Evolutionary conservation across 176 grass and related monocot genomes (phyloP).

Genomic region (Raddia guianensis): DNA sequence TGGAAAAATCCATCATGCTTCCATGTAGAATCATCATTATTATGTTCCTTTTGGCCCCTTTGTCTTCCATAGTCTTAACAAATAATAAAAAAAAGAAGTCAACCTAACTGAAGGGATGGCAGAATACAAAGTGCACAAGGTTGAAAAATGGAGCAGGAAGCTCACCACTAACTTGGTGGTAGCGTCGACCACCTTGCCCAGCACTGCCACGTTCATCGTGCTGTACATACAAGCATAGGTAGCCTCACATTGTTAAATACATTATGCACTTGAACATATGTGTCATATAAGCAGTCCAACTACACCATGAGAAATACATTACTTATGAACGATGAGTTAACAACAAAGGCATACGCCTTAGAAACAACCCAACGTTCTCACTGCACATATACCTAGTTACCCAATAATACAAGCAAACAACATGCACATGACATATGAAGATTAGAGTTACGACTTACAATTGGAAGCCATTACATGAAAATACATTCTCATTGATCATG

Average conservation of each 20-base stretch:
- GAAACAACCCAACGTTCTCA: slow-evolving; percentile 11
- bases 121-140: slow-evolving; percentile 33
- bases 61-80: slow-evolving; percentile 63
- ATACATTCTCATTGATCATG: neutral
- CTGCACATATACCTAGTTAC: slow-evolving; percentile 1
- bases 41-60: slow-evolving; percentile 55
- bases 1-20: slow-evolving; percentile 74
- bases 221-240: slow-evolving; percentile 90
- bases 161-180: slow-evolving; percentile 52
- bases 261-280: slow-evolving; percentile 55
- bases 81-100: slow-evolving; percentile 13
- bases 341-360: slow-evolving; percentile 29
- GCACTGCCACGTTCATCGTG: slow-evolving; percentile 68
- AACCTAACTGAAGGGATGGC: slow-evolving; percentile 17
- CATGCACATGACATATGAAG: slow-evolving; percentile 6
- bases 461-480: slow-evolving; percentile 15
- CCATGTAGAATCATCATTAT: slow-evolving; percentile 50
- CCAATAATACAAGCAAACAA: neutral
- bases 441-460: neutral
- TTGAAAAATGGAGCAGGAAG: slow-evolving; percentile 12
- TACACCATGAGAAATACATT: slow-evolving; percentile 55
- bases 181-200: slow-evolving; percentile 71
- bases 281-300: slow-evolving; percentile 52
- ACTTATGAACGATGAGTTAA: slow-evolving; percentile 32
- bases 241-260: slow-evolving; percentile 85